Conservation (phyloP, 179 eudicot species). For the Drosera spatulata region DNA sequence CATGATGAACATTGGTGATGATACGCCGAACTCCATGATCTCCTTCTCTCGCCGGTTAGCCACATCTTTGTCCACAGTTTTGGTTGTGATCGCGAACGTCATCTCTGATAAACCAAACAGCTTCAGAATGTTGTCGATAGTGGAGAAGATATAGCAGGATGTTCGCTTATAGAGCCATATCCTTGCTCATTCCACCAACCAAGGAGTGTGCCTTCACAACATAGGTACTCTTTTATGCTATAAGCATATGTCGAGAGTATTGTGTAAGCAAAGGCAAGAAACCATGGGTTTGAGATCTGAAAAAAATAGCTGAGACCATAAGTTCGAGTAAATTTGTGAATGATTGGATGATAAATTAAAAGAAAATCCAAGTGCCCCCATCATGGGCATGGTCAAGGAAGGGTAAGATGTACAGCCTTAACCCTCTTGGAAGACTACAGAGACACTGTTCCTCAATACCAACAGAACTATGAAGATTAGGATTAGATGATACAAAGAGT, state of each 20-base stretch:
- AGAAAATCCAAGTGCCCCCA: not conserved
- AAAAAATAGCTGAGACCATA: not conserved
- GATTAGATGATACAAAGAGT: too few species aligned
- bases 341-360: too few species aligned
- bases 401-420: too few species aligned
- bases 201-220: constrained; percentile 34
- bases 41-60: constrained; percentile 40
- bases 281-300: constrained; percentile 63
- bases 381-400: too few species aligned
- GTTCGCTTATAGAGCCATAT: constrained; percentile 82
- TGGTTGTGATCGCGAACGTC: constrained; percentile 45
- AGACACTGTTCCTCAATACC: too few species aligned
- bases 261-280: constrained; percentile 52
- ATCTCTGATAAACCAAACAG: constrained; percentile 34
- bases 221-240: constrained; percentile 47
- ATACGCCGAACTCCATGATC: constrained; percentile 59
- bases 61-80: constrained; percentile 38
- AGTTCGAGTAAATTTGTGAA: too few species aligned
- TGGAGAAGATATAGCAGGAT: constrained; percentile 54
- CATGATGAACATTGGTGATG: constrained; percentile 51
- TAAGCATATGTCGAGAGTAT: constrained; percentile 16
- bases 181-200: constrained; percentile 93
- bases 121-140: constrained; percentile 31
- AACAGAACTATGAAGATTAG: too few species aligned
- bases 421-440: too few species aligned